Base-by-base conservation (phyloP, 202 grass and related monocot species). In the Eragrostis tef region DNA sequence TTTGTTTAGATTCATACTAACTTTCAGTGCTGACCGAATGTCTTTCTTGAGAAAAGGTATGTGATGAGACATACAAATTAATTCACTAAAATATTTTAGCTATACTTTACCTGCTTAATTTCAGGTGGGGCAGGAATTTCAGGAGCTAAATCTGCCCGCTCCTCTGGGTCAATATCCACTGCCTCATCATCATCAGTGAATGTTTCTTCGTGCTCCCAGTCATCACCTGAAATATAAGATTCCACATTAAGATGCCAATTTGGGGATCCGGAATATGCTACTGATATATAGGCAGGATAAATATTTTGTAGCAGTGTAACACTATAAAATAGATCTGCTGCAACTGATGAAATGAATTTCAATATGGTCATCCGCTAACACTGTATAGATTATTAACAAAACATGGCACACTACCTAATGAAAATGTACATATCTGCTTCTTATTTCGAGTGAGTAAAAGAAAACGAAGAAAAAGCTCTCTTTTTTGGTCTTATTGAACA, bases 151-250 rank as follows among this genome's bases (percentile, higher is more conserved):
- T 98, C 95, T 19, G 91, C 92, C 56, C 92, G 86, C 81, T 98
- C 95, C 83, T 95, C 92, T 81, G 90, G 90, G 77, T 98, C 85
- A 29, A 93, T 91, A 60, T 93, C 95, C 51, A 95, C 95, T 26
- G 95, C 92, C 86, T 98, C 95, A 67, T 98, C 95, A 69, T 98
- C 95, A 2, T 98, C 95, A 31, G 95, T 98, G 71, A 95, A 98
- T 83, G 84, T 95, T 79, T 98, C 95, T 88, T 98, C 95, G 54
- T 98, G 95, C 67, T 98, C 95, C 95, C 95, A 98, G 44, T 98
- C 95, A 88, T 98, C 95, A 80, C 95, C 95, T 98, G 80, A 83
- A 59, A 59, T 83, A 58, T 20, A 16, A 31, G 83, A 74, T 27
- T 71, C 21, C 34, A 36, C 19, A 65, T 51, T 77, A 89, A 78